Base-by-base conservation (phyloP, 495 filamentous ascomycete genomes). In the Geoglossum glabrum region DNA sequence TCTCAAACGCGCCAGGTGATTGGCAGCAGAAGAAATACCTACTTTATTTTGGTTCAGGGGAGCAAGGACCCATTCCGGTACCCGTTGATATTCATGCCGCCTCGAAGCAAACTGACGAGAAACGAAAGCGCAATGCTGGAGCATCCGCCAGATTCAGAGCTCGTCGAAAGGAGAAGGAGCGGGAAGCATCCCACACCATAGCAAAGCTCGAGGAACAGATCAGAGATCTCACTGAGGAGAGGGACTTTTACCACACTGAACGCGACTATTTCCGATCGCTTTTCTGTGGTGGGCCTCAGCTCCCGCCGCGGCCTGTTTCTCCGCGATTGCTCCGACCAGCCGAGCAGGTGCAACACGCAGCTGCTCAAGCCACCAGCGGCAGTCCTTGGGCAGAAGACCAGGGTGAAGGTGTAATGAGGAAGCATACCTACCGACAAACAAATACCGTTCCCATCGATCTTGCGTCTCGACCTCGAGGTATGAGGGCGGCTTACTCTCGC, bases 61-160 rank as follows among this genome's bases (percentile, higher is more conserved):
- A 67, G 50, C 57, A 64, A 56, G 66, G 78, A 76, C 61, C 67
- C 66, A 69, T 76, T 67, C 66, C 62, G 61, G 84, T 89, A 57
- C 79, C 80, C 57, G 79, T 87, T 58, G 79, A 93, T 64, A 76
- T 85, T 61, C 86, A 87, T 60, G 81, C 83, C 60, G 90, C 82
- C 23, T 94, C 86, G 58, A 87, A 84, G 61, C 82, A 82, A 61
- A 84, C 86, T 63, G 87, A 93, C 61, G 87, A 94, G 71, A 97
- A 95, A 69, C 76, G 87, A 54, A 86, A 87, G 70, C 83, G 88
- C 43, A 98, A 98, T 66, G 94, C 93, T 54, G 87, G 86, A 46
- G 92, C 92, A 8, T 95, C 89, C 43, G 81, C 87, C 58, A 74
- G 92, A 43, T 96, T 97, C 63, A 82, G 92, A 56, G 81, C 85